Evolutionary conservation across 2,329 filamentous ascomycete genomes (phyloP).

Genomic region (Sclerotinia nivalis): DNA sequence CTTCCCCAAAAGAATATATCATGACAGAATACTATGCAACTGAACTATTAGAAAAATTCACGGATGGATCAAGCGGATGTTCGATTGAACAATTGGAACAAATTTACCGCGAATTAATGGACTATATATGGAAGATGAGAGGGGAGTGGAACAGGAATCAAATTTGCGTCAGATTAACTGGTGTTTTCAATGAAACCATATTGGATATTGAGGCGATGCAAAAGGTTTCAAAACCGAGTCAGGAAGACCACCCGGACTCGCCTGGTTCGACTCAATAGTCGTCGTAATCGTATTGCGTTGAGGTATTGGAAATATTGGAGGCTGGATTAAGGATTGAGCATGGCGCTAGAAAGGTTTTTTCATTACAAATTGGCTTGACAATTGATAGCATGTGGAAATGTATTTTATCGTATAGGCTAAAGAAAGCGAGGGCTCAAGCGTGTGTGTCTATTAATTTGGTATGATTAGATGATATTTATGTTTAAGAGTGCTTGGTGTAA

Average conservation of each 20-base stretch:
- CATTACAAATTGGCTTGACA: slow-evolving; percentile 9
- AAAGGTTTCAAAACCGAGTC: slow-evolving; percentile 36
- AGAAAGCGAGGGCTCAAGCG: background rate
- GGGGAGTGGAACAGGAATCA: slow-evolving; percentile 80
- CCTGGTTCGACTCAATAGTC: slow-evolving; percentile 3
- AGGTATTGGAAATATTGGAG: slow-evolving; percentile 8
- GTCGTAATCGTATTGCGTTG: background rate
- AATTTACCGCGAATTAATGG: slow-evolving; percentile 87
- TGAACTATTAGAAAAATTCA: slow-evolving; percentile 32
- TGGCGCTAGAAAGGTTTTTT: slow-evolving; percentile 4
- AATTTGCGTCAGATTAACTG: slow-evolving; percentile 63
- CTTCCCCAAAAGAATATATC: slow-evolving; percentile 41
- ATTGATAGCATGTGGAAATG: slow-evolving; percentile 13
- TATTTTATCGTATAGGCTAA: slow-evolving; percentile 10
- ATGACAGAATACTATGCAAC: slow-evolving; percentile 45
- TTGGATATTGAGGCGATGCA: slow-evolving; percentile 58
- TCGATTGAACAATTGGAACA: slow-evolving; percentile 93
- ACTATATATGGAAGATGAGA: slow-evolving; percentile 77
- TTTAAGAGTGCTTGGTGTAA: background rate
- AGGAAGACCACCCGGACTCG: slow-evolving; percentile 21
- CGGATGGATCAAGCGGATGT: slow-evolving; percentile 37
- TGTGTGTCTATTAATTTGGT: slow-evolving; percentile 6
- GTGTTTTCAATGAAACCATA: slow-evolving; percentile 75
- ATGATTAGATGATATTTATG: slow-evolving; percentile 21
- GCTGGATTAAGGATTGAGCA: slow-evolving; percentile 2